Conservation (phyloP, 129 eudicot species). For the Dittrichia graveolens region DNA sequence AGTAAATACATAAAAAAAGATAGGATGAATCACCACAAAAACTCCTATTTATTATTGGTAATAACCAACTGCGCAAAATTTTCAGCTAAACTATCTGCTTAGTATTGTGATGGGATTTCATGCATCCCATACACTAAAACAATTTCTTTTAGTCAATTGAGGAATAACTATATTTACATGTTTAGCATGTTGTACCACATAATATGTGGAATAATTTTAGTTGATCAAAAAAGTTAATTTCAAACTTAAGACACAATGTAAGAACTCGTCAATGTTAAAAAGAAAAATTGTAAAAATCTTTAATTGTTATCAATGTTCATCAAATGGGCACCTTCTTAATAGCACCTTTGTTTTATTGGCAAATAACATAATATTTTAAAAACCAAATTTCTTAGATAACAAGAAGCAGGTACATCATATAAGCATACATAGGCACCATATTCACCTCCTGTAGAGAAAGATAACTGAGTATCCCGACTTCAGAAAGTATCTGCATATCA, state of each 20-base stretch:
- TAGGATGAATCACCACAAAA: not conserved
- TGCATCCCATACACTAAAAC: not conserved
- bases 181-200: not conserved
- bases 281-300: not conserved
- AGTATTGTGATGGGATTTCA: not conserved
- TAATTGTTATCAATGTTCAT: not conserved
- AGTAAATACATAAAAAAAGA: not conserved
- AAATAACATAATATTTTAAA: slow-evolving; percentile 3
- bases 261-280: not conserved
- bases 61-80: not conserved
- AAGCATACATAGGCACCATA: not conserved
- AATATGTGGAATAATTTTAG: not conserved
- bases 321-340: slow-evolving; percentile 4
- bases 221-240: not conserved
- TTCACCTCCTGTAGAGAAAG: slow-evolving; percentile 78
- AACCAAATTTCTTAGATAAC: slow-evolving; percentile 9
- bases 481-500: slow-evolving; percentile 71
- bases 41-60: not conserved
- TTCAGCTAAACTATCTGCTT: not conserved
- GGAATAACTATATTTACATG: slow-evolving; percentile 7
- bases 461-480: slow-evolving; percentile 88
- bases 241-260: not conserved
- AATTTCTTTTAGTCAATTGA: not conserved
- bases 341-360: not conserved
- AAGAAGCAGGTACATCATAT: not conserved